phyloP scores from a whole-genome alignment of 805 yeast species.

The Tetrapisispora pingtungensis region DNA sequence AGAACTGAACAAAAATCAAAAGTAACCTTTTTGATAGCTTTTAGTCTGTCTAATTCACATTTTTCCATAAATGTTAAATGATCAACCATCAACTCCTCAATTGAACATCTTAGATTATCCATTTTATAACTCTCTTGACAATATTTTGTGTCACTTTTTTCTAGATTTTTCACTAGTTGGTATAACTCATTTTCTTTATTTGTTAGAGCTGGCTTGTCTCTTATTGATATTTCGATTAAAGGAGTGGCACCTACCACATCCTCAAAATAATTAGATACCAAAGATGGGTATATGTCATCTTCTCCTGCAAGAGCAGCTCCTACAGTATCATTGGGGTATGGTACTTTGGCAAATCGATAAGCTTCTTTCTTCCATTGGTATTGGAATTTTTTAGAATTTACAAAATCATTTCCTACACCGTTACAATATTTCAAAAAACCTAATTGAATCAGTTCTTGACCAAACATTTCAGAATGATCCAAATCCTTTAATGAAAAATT shows the following conservation, averaged over 20 bases:
- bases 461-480: slow-evolving; percentile 58
- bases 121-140: slow-evolving; percentile 44
- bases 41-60: slow-evolving; percentile 69
- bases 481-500: slow-evolving; percentile 30
- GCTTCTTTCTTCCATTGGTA: slow-evolving; percentile 77
- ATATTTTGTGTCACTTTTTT: slow-evolving; percentile 47
- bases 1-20: slow-evolving; percentile 62
- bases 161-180: slow-evolving; percentile 47
- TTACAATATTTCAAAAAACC: slow-evolving; percentile 48
- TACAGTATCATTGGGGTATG: slow-evolving; percentile 10
- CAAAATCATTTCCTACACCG: slow-evolving; percentile 62
- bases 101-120: slow-evolving; percentile 58
- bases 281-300: slow-evolving; percentile 1
- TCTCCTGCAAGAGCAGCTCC: neutral
- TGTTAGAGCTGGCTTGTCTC: slow-evolving; percentile 13
- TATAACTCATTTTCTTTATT: slow-evolving; percentile 37
- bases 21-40: slow-evolving; percentile 66
- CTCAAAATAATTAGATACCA: neutral
- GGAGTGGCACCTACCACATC: slow-evolving; percentile 1
- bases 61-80: slow-evolving; percentile 70
- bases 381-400: slow-evolving; percentile 59
- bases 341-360: slow-evolving; percentile 41
- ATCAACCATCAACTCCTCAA: slow-evolving; percentile 64
- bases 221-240: neutral
- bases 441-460: slow-evolving; percentile 54